Percentiles rank a stretch among this genome's conserved stretches.
phyloP scores from a whole-genome alignment of 805 yeast genomes.

The Metschnikowia amazonensis region DNA sequence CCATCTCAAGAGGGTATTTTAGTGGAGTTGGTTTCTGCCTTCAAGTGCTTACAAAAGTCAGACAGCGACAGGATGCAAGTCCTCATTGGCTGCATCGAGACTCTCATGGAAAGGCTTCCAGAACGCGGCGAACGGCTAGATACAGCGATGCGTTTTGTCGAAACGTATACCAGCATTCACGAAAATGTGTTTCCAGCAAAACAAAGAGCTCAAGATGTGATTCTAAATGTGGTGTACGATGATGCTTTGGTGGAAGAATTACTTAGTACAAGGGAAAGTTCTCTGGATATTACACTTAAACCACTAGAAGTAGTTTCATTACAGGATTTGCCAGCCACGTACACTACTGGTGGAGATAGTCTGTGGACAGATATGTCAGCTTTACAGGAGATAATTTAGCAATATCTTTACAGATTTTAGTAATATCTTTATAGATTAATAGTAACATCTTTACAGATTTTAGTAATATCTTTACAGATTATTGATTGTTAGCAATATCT shows the following conservation, averaged over 20 bases:
- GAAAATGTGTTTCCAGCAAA: background rate
- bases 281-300: background rate
- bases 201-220: background rate
- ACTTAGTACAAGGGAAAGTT: constrained; percentile 2
- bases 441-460: background rate
- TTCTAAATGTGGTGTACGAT: constrained; percentile 11
- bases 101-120: constrained; percentile 14
- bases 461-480: background rate
- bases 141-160: background rate
- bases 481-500: too few relatives aligned
- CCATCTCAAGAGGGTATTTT: constrained; percentile 14
- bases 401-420: background rate
- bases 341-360: constrained; percentile 2
- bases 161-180: background rate
- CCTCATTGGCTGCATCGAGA: constrained; percentile 24
- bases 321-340: background rate
- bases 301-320: background rate
- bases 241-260: constrained; percentile 9
- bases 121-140: background rate
- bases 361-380: background rate
- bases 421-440: constrained; percentile 2
- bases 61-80: constrained; percentile 14
- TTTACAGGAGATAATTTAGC: background rate
- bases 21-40: constrained; percentile 16
- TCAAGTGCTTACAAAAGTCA: constrained; percentile 21